Conservation (phyloP, 306 rosid species). For the Fragaria iinumae region DNA sequence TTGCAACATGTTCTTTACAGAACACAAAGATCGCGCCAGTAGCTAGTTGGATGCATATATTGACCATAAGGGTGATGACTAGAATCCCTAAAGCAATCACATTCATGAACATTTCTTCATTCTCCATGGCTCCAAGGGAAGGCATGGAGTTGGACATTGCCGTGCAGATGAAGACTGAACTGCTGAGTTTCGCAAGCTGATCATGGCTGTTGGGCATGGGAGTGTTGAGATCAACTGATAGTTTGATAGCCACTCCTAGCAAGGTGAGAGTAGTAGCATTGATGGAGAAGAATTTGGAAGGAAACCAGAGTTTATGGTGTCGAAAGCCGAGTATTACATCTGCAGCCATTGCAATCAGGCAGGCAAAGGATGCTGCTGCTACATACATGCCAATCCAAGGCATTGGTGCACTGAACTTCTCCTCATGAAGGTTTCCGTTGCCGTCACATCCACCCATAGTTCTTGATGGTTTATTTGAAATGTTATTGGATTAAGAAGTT, state of each 20-base stretch:
- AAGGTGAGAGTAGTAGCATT: conserved; percentile 81
- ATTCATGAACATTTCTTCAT: conserved; percentile 60
- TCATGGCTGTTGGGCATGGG: conserved; percentile 72
- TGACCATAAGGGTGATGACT: conserved; percentile 67
- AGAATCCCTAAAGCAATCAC: conserved; percentile 70
- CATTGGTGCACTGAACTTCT: conserved; percentile 72
- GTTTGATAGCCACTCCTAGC: conserved; percentile 55
- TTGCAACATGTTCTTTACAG: conserved; percentile 54
- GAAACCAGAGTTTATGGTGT: conserved; percentile 64
- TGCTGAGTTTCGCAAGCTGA: conserved; percentile 79
- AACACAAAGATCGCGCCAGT: conserved; percentile 81
- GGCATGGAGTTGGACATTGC: conserved; percentile 79
- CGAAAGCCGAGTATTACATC: conserved; percentile 56
- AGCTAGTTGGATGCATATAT: conserved; percentile 65
- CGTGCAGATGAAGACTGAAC: conserved; percentile 65
- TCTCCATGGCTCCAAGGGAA: conserved; percentile 73
- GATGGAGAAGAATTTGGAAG: conserved; percentile 61
- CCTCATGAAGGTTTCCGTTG: conserved; percentile 53
- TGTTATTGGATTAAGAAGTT: neutral
- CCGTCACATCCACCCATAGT: conserved; percentile 60
- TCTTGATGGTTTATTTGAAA: neutral
- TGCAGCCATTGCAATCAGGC: conserved; percentile 57
- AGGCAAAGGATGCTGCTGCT: conserved; percentile 62
- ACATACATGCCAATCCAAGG: conserved; percentile 94
- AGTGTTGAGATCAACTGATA: conserved; percentile 79